phyloP scores from a whole-genome alignment of 2,329 filamentous ascomycete genomes.

The Monosporascus sp. region DNA sequence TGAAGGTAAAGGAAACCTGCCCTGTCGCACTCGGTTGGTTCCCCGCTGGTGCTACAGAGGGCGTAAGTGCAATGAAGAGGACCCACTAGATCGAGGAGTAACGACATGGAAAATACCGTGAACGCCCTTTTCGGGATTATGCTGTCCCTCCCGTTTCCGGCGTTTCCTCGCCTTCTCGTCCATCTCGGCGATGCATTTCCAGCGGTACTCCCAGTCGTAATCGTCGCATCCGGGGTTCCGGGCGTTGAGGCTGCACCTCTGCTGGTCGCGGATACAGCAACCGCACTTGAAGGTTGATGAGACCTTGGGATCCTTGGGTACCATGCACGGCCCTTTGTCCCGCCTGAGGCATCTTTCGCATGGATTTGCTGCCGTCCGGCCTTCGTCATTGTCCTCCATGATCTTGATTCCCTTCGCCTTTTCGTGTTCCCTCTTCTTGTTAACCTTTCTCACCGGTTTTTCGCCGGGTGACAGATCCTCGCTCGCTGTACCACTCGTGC shows the following conservation, averaged over 20 bases:
- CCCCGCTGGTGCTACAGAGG: neutral
- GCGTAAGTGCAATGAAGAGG: neutral
- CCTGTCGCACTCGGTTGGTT: conserved; percentile 4
- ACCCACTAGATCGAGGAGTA: conserved; percentile 81
- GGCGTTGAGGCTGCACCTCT: neutral
- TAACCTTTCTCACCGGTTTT: neutral
- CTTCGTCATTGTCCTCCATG: neutral
- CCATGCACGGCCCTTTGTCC: neutral
- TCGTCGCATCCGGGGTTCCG: neutral
- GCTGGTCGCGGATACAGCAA: neutral
- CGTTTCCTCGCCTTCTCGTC: neutral
- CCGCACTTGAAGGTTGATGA: neutral
- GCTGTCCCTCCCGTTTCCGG: neutral
- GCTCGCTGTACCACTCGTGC: neutral
- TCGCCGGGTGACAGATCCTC: neutral
- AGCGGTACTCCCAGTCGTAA: neutral
- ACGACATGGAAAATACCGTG: conserved; percentile 79
- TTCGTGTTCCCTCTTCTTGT: neutral
- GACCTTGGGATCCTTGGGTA: neutral
- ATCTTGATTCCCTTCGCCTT: neutral
- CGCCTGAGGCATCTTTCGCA: neutral
- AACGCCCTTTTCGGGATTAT: conserved; percentile 62
- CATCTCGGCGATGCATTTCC: neutral
- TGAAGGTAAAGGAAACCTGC: conserved; percentile 97
- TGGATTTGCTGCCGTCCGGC: neutral